Percentiles rank a stretch among this genome's conserved stretches.
Evolutionary conservation across 495 filamentous ascomycete genomes (phyloP).

Genomic region (Articulospora tetracladia): DNA sequence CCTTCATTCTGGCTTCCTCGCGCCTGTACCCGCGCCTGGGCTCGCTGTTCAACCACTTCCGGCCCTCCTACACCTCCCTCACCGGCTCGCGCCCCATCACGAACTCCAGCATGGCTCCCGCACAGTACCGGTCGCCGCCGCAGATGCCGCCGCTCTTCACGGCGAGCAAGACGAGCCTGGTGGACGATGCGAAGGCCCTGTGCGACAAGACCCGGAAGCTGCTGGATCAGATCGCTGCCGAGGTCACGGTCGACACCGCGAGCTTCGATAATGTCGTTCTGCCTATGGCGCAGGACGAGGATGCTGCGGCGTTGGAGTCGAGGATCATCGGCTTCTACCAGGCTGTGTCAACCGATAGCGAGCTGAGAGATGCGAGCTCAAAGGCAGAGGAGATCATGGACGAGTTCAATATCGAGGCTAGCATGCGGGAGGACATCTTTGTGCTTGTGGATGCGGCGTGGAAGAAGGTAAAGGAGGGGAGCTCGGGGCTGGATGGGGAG

Average conservation of each 20-base stretch:
- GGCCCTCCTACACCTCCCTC: constrained; percentile 5
- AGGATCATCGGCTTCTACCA: constrained; percentile 76
- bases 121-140: constrained; percentile 65
- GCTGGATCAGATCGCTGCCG: constrained; percentile 70
- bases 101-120: constrained; percentile 63
- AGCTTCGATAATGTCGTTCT: constrained; percentile 62
- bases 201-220: constrained; percentile 64
- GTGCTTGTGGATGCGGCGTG: constrained; percentile 52
- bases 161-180: constrained; percentile 70
- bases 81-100: constrained; percentile 29
- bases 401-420: constrained; percentile 54
- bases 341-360: constrained; percentile 65
- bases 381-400: constrained; percentile 58
- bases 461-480: constrained; percentile 28
- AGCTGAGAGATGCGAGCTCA: constrained; percentile 60
- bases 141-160: constrained; percentile 85
- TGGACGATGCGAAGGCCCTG: constrained; percentile 71
- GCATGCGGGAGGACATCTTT: constrained; percentile 61
- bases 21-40: constrained; percentile 61
- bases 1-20: constrained; percentile 73
- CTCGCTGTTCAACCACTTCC: constrained; percentile 49
- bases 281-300: constrained; percentile 67
- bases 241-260: constrained; percentile 60
- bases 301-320: constrained; percentile 51
- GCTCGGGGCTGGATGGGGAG: constrained; percentile 37